Percentiles rank a stretch among this genome's conserved stretches.
Conservation (phyloP, 2,329 filamentous ascomycete species). For the Fusarium compactum region DNA sequence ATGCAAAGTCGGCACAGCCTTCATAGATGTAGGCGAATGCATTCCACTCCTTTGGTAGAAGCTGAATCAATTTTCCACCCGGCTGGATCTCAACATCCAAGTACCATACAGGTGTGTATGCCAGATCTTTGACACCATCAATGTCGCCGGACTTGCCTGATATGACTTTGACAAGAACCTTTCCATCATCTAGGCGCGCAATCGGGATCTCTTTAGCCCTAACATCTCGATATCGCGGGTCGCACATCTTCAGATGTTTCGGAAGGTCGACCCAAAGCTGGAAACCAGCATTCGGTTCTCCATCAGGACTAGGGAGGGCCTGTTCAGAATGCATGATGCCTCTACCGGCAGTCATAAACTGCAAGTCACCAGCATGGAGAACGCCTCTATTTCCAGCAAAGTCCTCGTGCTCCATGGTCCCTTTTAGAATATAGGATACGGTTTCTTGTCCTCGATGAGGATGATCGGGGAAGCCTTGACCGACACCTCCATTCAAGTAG, state of each 20-base stretch:
- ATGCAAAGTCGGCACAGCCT: slow-evolving; percentile 1
- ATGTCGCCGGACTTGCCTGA: slow-evolving; percentile 4
- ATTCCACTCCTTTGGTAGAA: slow-evolving; percentile 6
- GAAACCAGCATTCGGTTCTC: not conserved
- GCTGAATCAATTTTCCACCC: slow-evolving; percentile 1
- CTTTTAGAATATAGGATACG: slow-evolving; percentile 4
- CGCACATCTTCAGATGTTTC: slow-evolving; percentile 8
- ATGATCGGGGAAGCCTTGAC: slow-evolving; percentile 7
- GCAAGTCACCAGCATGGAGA: slow-evolving; percentile 3
- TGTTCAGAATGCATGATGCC: slow-evolving; percentile 17
- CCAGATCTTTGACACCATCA: not conserved
- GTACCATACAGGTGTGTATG: slow-evolving; percentile 14
- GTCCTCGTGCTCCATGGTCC: slow-evolving; percentile 4
- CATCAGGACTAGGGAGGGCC: not conserved
- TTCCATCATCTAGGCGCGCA: not conserved
- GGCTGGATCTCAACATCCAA: slow-evolving; percentile 11
- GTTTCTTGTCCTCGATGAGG: slow-evolving; percentile 15
- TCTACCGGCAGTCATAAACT: slow-evolving; percentile 12
- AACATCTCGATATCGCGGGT: slow-evolving; percentile 11
- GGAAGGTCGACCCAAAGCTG: slow-evolving; percentile 16
- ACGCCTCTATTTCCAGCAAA: slow-evolving; percentile 8
- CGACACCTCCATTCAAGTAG: not conserved
- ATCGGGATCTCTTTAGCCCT: slow-evolving; percentile 2
- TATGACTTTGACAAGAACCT: slow-evolving; percentile 7
- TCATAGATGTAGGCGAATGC: slow-evolving; percentile 10